phyloP scores from a whole-genome alignment of 2,329 filamentous ascomycete genomes.

The Venturia nashicola region DNA sequence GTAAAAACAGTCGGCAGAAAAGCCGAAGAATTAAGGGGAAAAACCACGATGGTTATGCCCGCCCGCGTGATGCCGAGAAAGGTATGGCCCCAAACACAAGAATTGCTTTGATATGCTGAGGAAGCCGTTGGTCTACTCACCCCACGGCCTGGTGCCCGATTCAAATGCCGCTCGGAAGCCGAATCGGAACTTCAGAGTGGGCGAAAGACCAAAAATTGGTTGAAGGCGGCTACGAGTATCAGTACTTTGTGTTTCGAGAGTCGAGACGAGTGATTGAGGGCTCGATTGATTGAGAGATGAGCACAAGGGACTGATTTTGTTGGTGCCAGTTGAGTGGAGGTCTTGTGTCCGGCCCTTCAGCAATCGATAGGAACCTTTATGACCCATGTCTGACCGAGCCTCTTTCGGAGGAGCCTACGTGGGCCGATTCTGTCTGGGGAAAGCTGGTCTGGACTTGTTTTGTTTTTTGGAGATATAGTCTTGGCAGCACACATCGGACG shows the following conservation, averaged over 20 bases:
- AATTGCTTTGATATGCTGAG: slow-evolving; percentile 4
- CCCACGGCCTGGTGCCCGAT: not conserved
- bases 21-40: not conserved
- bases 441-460: not conserved
- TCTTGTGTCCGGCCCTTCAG: not conserved
- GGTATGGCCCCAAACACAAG: not conserved
- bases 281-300: not conserved
- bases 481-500: not conserved
- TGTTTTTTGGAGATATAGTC: not conserved
- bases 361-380: not conserved
- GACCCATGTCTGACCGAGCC: not conserved
- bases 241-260: not conserved
- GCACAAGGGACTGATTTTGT: not conserved
- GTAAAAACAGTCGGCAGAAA: not conserved
- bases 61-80: not conserved
- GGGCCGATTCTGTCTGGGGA: not conserved
- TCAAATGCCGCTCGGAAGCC: not conserved
- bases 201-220: not conserved
- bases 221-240: not conserved
- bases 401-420: not conserved
- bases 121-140: slow-evolving; percentile 5
- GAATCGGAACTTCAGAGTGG: not conserved
- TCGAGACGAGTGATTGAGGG: not conserved
- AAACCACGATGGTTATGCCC: not conserved
- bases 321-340: not conserved